Base-by-base conservation (phyloP, 1,284 basidiomycete species). In the Papiliotrema nemorosa region DNA sequence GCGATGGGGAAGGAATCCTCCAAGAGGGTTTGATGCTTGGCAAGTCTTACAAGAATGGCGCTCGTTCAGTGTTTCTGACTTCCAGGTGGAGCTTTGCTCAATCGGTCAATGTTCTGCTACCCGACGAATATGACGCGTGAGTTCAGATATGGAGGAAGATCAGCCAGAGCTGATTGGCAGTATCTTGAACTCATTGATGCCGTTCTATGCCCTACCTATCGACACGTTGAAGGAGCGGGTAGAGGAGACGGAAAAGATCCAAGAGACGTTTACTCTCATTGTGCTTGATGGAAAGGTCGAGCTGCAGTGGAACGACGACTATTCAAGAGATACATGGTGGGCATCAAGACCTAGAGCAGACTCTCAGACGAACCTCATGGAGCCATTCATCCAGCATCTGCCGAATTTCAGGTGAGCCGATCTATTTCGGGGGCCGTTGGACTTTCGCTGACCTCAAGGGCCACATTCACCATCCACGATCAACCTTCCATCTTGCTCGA, bases 231-330 rank as follows among this genome's bases (percentile, higher is more conserved):
- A 56, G 33, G 57, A 69, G 44, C 66, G 75, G 3, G 49, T 67
- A 27, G 49, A 48, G 7, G 72, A 73, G 43, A 62, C 66, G 3
- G 75, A 76, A 54, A 66, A 57, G 38, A 63, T 73, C 14, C 55
- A 59, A n/a, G 75, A 76, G 51, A 76, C 75, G 0, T 76, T 72
- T 53, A 75, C 75, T 9, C 55, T 76, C 27, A 67, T 76, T 35
- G 63, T 75, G 16, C 63, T 69, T 44, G 65, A 73, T 43, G 70
- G 70, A 27, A 73, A 72, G 48, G 70, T 75, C 10, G 74, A 73
- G 54, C 55, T 75, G 14, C 68, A 75, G 53, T 76, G 75, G 75
- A 76, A 76, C 60, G 75, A 76, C 58, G 62, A 73, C 37, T 75
- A 76, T 46, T 70, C 72, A 5, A 55, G 73, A 40, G 69, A 76